These are phyloP conservation scores for Gossypium aridum DNA, from an alignment of 441 rosid species.

Conservation along the genomic window DNA sequence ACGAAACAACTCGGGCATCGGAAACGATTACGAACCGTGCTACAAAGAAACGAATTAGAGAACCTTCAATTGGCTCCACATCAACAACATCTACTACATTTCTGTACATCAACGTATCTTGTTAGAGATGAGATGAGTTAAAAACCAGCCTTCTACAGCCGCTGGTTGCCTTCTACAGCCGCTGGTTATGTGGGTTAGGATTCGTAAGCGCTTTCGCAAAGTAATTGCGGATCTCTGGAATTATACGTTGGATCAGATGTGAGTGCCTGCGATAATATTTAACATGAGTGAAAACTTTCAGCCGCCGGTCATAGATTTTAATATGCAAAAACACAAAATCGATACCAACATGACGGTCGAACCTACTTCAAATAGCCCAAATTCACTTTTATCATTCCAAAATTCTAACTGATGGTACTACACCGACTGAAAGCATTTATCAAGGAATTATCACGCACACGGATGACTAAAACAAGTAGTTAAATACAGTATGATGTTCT, in stretches of 20 bases:
- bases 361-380: not conserved
- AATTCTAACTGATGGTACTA: not conserved
- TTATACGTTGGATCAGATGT: constrained; percentile 66
- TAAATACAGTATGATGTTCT: not conserved
- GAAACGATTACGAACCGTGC: constrained; percentile 23
- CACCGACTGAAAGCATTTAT: not conserved
- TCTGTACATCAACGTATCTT: constrained; percentile 40
- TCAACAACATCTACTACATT: constrained; percentile 25
- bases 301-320: not conserved
- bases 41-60: constrained; percentile 21
- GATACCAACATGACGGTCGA: not conserved
- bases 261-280: constrained; percentile 50
- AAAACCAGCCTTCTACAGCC: constrained; percentile 39
- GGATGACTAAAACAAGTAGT: not conserved
- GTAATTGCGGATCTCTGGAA: constrained; percentile 81
- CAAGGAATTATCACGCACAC: not conserved
- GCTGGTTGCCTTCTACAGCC: constrained; percentile 30
- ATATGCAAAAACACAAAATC: not conserved
- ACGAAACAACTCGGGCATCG: constrained; percentile 17
- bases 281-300: not conserved
- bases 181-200: constrained; percentile 55
- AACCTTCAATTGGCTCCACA: constrained; percentile 22
- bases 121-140: constrained; percentile 36
- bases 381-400: not conserved
- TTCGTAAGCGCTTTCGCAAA: constrained; percentile 71